A percentile compares a stretch with the other conserved stretches of the same genome.
Conservation (phyloP, 345 rosid genomes). For the Lepidium africanum region DNA sequence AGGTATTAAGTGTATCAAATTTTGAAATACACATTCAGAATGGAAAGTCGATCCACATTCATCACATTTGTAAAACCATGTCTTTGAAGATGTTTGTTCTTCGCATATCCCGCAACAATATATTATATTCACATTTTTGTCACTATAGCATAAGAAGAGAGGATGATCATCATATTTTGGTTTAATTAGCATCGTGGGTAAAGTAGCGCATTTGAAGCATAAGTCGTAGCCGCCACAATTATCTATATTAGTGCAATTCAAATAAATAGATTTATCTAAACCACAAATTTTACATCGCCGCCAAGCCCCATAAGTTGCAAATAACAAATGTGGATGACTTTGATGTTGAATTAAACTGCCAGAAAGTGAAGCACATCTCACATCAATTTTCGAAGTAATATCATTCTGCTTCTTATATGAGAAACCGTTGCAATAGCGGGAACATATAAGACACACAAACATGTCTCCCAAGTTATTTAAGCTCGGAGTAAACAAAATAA, state of each 20-base stretch:
- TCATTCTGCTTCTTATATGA: background rate
- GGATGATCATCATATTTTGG: conserved; percentile 7
- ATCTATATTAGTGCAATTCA: background rate
- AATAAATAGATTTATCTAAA: too few relatives aligned
- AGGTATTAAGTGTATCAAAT: background rate
- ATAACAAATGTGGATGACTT: background rate
- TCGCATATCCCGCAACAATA: conserved; percentile 2
- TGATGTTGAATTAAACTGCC: background rate
- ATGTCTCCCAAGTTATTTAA: background rate
- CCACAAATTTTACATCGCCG: background rate
- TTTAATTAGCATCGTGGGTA: background rate
- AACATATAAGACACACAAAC: accelerated
- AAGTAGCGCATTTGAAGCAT: background rate
- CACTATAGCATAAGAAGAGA: background rate
- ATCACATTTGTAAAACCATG: background rate
- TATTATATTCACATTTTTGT: background rate
- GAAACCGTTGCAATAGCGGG: background rate
- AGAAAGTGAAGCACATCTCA: background rate
- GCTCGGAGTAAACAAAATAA: background rate
- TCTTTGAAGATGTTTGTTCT: background rate
- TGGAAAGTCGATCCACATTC: conserved; percentile 8
- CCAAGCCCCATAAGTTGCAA: background rate
- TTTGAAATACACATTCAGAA: background rate
- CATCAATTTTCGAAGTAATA: background rate
- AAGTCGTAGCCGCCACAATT: background rate